These are phyloP conservation scores for Yarrowia keelungensis DNA, from an alignment of 805 yeast species.

Conservation along the genomic window DNA sequence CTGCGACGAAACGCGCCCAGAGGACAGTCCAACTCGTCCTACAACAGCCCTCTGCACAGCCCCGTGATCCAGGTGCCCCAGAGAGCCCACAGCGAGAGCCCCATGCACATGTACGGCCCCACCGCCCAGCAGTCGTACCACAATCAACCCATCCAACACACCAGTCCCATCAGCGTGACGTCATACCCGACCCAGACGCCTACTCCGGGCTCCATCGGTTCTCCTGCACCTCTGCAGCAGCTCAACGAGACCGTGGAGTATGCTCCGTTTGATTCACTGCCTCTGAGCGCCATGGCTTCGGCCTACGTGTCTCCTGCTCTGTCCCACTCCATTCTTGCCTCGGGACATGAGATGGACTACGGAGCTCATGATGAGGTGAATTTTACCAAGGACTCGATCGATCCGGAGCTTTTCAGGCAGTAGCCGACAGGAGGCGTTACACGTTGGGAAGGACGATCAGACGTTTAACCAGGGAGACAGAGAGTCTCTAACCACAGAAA, in stretches of 20 bases:
- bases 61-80: constrained; percentile 15
- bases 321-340: constrained; percentile 12
- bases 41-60: constrained; percentile 18
- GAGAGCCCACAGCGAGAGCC: constrained; percentile 27
- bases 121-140: background rate
- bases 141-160: constrained; percentile 5
- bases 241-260: constrained; percentile 29
- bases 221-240: constrained; percentile 34
- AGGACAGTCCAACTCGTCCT: constrained; percentile 22
- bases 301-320: constrained; percentile 23
- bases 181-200: constrained; percentile 35
- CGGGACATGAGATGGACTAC: constrained; percentile 4
- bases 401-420: constrained; percentile 29
- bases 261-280: constrained; percentile 26
- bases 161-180: constrained; percentile 11
- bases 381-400: constrained; percentile 19
- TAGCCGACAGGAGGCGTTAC: background rate
- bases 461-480: too few relatives aligned
- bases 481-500: too few relatives aligned
- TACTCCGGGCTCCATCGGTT: constrained; percentile 29
- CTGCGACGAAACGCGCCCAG: constrained; percentile 26
- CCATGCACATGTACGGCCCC: constrained; percentile 17
- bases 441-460: too few relatives aligned
- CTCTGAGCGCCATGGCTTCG: constrained; percentile 24
- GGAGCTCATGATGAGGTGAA: background rate